Base-by-base conservation (phyloP, 176 grass and related monocot genomes). In the Ananas comosus region DNA sequence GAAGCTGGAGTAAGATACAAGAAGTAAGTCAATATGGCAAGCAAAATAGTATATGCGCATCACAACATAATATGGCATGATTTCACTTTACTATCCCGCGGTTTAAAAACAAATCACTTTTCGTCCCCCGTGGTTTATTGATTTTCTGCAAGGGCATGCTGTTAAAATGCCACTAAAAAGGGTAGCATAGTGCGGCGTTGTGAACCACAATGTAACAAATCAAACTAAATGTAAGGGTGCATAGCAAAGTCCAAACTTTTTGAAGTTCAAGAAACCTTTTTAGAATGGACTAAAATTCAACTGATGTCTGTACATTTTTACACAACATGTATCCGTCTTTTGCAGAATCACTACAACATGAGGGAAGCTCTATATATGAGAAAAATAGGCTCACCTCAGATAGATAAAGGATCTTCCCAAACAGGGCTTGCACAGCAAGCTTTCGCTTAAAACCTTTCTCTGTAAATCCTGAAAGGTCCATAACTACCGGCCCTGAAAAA, bases 371-470 rank as follows among this genome's bases (percentile, higher is more conserved):
- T 67, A 67, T 16, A 67, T 48, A n/a, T 48, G 29, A 11, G 29
- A 24, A 52, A 13, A n/a, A 19, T 52, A 67, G 73, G 9, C 47
- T 85, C 86, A 99, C 94, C 75, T 91, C 87, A 57, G 87, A 85
- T 71, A 99, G 77, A 78, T 99, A 99, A 8, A 93, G 58, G 51
- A 93, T 86, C 82, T 93, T 93, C 73, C 82, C 80, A 65, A 99
- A 93, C 59, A 93, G 67, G 10, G 69, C 74, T 86, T 86, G 84
- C 50, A 99, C 89, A 86, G 77, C 89, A 88, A 92, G 68, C 51
- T 88, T 99, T 82, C 84, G 70, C 64, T 92, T 84, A 69, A 88
- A 80, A 79, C 89, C 82, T 79, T 83, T 78, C 72, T 90, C 82
- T 18, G 86, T 90, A 69, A 99, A 99, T 67, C 87, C 89, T 78